These are phyloP conservation scores for Glycine tomentella DNA, from an alignment of 306 rosid species.

Conservation along the genomic window DNA sequence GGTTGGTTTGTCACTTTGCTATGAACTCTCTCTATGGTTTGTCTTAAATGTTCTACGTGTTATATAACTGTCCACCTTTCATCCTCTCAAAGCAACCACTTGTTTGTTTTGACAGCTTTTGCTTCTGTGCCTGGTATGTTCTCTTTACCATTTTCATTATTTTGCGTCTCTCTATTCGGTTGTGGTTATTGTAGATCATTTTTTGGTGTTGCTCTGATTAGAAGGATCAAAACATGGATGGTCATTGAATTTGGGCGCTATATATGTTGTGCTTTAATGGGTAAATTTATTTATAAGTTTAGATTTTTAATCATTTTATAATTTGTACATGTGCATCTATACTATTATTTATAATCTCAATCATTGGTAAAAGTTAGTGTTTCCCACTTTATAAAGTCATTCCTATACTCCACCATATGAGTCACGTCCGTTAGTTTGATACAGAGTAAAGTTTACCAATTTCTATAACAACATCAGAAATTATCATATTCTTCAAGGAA, in stretches of 20 bases:
- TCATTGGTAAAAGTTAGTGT: not conserved
- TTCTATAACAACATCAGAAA: not conserved
- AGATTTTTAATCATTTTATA: not conserved
- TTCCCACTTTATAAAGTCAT: not conserved
- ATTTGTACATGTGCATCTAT: too few relatives aligned
- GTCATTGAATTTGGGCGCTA: not conserved
- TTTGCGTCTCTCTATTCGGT: not conserved
- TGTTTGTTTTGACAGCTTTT: not conserved
- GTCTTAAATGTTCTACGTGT: constrained; percentile 48
- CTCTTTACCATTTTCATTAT: constrained; percentile 14
- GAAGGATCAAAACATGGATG: constrained; percentile 15
- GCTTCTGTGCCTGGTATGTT: constrained; percentile 35
- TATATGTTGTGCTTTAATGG: not conserved
- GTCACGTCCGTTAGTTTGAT: not conserved
- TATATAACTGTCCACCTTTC: constrained; percentile 38
- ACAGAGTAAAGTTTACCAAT: not conserved
- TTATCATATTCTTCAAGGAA: not conserved
- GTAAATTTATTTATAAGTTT: not conserved
- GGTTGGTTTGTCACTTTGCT: constrained; percentile 53
- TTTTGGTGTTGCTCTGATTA: not conserved
- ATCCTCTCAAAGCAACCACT: constrained; percentile 28
- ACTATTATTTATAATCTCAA: not conserved
- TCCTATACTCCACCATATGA: not conserved
- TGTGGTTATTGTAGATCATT: not conserved
- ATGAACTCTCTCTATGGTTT: constrained; percentile 27